These are phyloP conservation scores for Monascus purpureus DNA, from an alignment of 495 filamentous ascomycete genomes.

Conservation along the genomic window DNA sequence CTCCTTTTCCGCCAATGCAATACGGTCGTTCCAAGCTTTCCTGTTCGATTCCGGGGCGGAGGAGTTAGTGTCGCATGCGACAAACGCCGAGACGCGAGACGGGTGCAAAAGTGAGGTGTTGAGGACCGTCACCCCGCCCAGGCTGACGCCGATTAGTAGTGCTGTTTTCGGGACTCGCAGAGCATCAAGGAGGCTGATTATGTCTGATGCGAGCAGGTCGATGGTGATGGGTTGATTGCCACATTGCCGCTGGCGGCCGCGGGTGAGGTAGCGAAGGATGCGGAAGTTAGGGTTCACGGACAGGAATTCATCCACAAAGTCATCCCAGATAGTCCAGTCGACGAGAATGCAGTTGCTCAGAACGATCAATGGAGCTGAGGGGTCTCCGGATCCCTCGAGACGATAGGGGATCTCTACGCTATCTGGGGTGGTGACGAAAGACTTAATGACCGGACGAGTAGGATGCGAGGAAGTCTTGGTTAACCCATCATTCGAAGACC, in stretches of 20 bases:
- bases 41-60: conserved; percentile 53
- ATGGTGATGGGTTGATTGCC: conserved; percentile 39
- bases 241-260: conserved; percentile 38
- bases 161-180: conserved; percentile 47
- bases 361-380: conserved; percentile 51
- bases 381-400: conserved; percentile 56
- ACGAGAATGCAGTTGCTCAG: conserved; percentile 66
- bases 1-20: conserved; percentile 48
- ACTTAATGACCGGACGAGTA: conserved; percentile 42
- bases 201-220: conserved; percentile 51
- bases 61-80: conserved; percentile 68
- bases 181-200: conserved; percentile 41
- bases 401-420: conserved; percentile 54
- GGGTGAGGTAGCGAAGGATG: conserved; percentile 56
- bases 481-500: conserved; percentile 39
- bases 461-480: conserved; percentile 37
- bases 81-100: conserved; percentile 39
- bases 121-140: conserved; percentile 64
- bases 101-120: conserved; percentile 57
- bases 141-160: conserved; percentile 55
- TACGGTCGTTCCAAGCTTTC: conserved; percentile 63
- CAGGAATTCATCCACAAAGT: conserved; percentile 46
- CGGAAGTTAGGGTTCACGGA: conserved; percentile 47
- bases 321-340: conserved; percentile 62
- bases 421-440: conserved; percentile 52